Conservation (phyloP, 108 stramenopile genomes). For the Nitzschia inconspicua region DNA sequence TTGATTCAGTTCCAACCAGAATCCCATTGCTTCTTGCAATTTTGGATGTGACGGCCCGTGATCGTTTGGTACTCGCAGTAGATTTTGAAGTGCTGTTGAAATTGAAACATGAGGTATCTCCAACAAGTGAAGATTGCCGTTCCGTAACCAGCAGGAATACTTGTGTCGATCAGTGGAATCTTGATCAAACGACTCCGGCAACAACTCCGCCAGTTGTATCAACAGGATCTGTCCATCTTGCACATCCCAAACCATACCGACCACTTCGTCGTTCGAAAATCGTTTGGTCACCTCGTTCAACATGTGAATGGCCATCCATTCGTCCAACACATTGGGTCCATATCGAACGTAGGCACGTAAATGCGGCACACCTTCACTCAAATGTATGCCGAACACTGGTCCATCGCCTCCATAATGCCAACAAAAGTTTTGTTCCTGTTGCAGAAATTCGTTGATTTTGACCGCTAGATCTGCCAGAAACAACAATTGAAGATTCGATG, state of each 20-base stretch:
- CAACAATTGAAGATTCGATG: constrained; percentile 12
- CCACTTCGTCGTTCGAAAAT: constrained; percentile 16
- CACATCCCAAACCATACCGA: constrained; percentile 62
- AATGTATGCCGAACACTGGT: constrained; percentile 68
- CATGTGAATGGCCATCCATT: constrained; percentile 52
- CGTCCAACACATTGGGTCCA: constrained; percentile 49
- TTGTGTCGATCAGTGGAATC: constrained; percentile 43
- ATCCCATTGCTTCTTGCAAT: constrained; percentile 38
- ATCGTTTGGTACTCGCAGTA: not conserved
- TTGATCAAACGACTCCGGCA: constrained; percentile 72
- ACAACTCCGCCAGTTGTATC: constrained; percentile 62
- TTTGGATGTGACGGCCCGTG: constrained; percentile 19
- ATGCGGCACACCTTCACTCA: constrained; percentile 43
- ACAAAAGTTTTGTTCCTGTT: constrained; percentile 18
- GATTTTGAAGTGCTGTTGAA: not conserved
- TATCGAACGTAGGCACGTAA: constrained; percentile 62
- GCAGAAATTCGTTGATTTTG: constrained; percentile 23
- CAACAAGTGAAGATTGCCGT: constrained; percentile 54
- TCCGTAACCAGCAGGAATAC: constrained; percentile 63
- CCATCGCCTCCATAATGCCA: constrained; percentile 75
- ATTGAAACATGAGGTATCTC: constrained; percentile 16
- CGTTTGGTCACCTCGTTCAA: constrained; percentile 39
- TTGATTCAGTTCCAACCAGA: constrained; percentile 26
- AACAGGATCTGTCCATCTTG: constrained; percentile 73
- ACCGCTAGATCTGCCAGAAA: constrained; percentile 23